Evolutionary conservation across 2,329 filamentous ascomycete species (phyloP).

Genomic region (Eurotiales sp.): DNA sequence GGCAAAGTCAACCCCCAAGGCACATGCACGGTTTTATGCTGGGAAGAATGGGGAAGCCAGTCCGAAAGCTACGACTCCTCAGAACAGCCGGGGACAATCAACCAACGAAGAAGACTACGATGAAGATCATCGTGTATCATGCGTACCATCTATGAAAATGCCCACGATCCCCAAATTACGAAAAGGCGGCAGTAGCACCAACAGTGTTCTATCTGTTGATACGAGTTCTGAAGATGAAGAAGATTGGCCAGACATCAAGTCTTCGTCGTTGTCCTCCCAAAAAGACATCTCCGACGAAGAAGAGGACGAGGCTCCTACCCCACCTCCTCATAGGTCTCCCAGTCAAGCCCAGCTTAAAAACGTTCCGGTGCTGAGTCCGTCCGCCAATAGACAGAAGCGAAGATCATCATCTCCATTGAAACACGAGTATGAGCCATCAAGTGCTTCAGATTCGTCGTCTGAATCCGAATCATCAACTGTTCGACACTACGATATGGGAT

Average conservation of each 20-base stretch:
- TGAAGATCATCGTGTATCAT: conserved; percentile 39
- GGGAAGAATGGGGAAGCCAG: conserved; percentile 3
- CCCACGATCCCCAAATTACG: conserved; percentile 44
- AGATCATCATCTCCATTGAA: conserved; percentile 90
- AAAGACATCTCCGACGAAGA: conserved; percentile 21
- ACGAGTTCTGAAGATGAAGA: conserved; percentile 23
- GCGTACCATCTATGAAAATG: conserved; percentile 44
- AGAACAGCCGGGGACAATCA: conserved; percentile 23
- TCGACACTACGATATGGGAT: conserved; percentile 47
- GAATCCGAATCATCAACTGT: conserved; percentile 56
- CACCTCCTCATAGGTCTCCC: conserved; percentile 52
- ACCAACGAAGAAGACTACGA: conserved; percentile 27
- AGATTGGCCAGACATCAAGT: conserved; percentile 25
- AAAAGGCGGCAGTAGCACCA: conserved; percentile 31
- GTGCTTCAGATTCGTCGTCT: conserved; percentile 59
- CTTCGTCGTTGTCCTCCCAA: conserved; percentile 13
- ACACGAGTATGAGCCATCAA: conserved; percentile 92
- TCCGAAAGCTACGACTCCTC: conserved; percentile 8
- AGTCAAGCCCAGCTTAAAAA: conserved; percentile 44
- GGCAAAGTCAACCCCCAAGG: conserved; percentile 15
- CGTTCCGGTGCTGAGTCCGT: conserved; percentile 49
- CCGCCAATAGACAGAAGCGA: conserved; percentile 52
- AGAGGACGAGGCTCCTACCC: conserved; percentile 35
- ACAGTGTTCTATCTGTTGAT: conserved; percentile 11
- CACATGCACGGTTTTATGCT: conserved; percentile 9